A percentile compares a stretch with the other conserved stretches of the same genome.
Conservation (phyloP, 1,284 basidiomycete species). For the Apiotrichum veenhuisii region DNA sequence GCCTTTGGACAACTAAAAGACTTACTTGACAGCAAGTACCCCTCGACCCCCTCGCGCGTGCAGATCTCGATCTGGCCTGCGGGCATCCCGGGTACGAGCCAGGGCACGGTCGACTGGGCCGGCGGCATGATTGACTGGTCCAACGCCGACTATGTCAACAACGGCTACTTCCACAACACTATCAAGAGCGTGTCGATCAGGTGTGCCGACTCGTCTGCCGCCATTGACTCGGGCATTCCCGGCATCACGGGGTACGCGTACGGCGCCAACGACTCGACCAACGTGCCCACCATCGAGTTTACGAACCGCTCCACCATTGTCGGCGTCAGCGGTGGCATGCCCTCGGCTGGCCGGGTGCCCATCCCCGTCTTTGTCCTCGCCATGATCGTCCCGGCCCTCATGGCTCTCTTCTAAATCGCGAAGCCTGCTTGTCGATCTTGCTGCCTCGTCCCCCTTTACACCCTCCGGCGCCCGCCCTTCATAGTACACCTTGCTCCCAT, state of each 20-base stretch:
- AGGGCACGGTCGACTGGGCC: constrained; percentile 70
- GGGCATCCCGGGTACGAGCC: constrained; percentile 59
- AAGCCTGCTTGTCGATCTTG: not conserved
- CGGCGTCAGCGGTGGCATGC: not conserved
- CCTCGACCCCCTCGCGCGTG: constrained; percentile 69
- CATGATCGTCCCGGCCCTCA: not conserved
- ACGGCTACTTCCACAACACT: constrained; percentile 43
- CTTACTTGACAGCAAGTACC: constrained; percentile 54
- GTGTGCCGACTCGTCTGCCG: constrained; percentile 24
- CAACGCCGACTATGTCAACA: constrained; percentile 64
- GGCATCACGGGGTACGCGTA: constrained; percentile 32
- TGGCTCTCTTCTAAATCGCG: not conserved
- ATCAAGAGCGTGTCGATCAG: constrained; percentile 32
- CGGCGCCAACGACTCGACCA: constrained; percentile 23
- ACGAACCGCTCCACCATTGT: constrained; percentile 14
- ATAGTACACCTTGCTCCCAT: not conserved
- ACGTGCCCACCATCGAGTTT: constrained; percentile 23
- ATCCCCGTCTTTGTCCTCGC: not conserved
- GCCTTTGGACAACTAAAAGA: too few relatives aligned
- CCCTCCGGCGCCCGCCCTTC: not conserved
- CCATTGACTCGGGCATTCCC: constrained; percentile 9
- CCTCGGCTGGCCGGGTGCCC: not conserved
- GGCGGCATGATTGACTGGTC: constrained; percentile 74
- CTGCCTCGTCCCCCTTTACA: not conserved
- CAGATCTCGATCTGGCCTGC: constrained; percentile 78